Base-by-base conservation (phyloP, 1,284 basidiomycete species). In the Trichosporon sp. region DNA sequence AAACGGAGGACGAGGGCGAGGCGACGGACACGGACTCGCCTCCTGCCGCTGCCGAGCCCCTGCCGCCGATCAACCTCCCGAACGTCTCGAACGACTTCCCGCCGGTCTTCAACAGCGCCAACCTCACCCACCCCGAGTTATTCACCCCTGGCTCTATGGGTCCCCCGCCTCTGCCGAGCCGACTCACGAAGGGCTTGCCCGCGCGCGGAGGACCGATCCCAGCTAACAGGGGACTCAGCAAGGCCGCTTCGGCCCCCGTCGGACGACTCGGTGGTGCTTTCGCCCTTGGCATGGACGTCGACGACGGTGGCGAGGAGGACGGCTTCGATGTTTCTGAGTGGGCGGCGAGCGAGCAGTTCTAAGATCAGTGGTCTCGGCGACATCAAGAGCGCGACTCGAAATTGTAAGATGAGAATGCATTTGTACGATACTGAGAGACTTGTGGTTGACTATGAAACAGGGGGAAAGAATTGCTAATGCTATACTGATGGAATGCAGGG, bases 301-400 rank as follows among this genome's bases (percentile, higher is more conserved):
- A 81, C 37, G 38, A n/a, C 12, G 59, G 48, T 59, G 71, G 66
- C 43, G 78, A 70, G 21, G 72, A 76, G 61, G 81, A 81, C 71
- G 81, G 81, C n/a, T 83, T 81, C 65, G 77, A 79, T 67, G 76
- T 81, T 1, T 70, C 64, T n/a, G 80, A 80, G 48, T 82, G 80
- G 80, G 77, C 73, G 0, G 32, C 72, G 38, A 76, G 64, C 32
- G 77, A 78, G 73, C 65, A 77, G 48, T 80, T 81, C 51, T 81
- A 26, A 26, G 74, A 69, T 16, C 31, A 31, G 11, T 26, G 26
- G 26, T 26, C 26, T 26, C 26, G 26, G 26, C 26, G 26, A 26
- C 26, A 26, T 26, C 26, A 26, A 26, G 26, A 26, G 26, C 26
- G 26, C 26, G 26, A 26, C 26, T 26, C 26, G 26, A 26, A 26